A percentile compares a stretch with the other conserved stretches of the same genome.
phyloP scores from a whole-genome alignment of 352 stramenopile species.

The Globisporangium perplexum region DNA sequence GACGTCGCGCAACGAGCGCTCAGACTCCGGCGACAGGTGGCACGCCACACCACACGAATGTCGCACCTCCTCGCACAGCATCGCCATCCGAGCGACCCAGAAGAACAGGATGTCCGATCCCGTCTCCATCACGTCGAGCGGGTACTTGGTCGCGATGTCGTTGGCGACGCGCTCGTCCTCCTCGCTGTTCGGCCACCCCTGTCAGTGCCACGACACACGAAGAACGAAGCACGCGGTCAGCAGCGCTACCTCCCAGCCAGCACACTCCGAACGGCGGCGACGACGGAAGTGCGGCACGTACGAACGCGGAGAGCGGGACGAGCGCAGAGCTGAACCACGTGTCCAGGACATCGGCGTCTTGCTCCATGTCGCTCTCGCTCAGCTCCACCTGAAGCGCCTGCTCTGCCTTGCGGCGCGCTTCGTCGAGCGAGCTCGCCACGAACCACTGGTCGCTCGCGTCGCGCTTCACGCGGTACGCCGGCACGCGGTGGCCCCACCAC shows the following conservation, averaged over 20 bases:
- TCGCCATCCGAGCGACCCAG: constrained; percentile 99
- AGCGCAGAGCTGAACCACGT: constrained; percentile 99
- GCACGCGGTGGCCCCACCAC: constrained; percentile 99
- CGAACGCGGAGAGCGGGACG: constrained; percentile 87
- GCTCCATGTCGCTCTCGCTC: constrained; percentile 85
- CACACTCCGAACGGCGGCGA: background rate
- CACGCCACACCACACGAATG: background rate
- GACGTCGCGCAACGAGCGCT: background rate
- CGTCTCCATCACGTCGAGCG: constrained; percentile 76
- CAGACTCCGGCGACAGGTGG: background rate
- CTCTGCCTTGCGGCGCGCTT: constrained; percentile 89
- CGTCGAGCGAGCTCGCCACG: constrained; percentile 89
- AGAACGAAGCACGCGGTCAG: constrained; percentile 10
- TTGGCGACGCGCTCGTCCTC: constrained; percentile 23
- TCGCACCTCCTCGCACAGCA: constrained; percentile 96
- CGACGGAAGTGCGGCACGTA: constrained; percentile 20
- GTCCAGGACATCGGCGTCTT: constrained; percentile 99
- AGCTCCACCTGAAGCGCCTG: constrained; percentile 63
- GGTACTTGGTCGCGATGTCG: constrained; percentile 39
- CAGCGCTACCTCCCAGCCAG: background rate
- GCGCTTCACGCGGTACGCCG: constrained; percentile 90
- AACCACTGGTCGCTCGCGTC: constrained; percentile 87
- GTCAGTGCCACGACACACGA: constrained; percentile 25
- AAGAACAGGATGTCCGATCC: constrained; percentile 99
- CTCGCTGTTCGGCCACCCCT: constrained; percentile 93